phyloP scores from a whole-genome alignment of 306 rosid species.

The Quercus bicolor region DNA sequence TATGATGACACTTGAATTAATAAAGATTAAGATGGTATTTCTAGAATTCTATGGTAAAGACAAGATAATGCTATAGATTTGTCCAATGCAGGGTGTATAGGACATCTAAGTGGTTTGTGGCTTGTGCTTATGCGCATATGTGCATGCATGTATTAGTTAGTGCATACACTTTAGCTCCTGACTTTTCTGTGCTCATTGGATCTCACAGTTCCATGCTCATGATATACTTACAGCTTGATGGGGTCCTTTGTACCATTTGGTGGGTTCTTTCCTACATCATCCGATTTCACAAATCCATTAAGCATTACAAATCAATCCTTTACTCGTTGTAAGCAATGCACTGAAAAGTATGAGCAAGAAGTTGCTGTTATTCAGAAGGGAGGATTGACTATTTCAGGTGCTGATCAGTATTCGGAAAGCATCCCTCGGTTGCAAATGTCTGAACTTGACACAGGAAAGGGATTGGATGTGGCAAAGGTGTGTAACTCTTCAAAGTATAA shows the following conservation, averaged over 20 bases:
- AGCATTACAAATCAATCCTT: constrained; percentile 35
- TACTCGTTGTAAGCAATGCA: constrained; percentile 59
- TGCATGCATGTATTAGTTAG: constrained; percentile 14
- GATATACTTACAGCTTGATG: constrained; percentile 79
- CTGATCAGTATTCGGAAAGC: constrained; percentile 35
- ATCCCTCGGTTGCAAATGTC: constrained; percentile 56
- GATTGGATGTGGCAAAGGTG: constrained; percentile 66
- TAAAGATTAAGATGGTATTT: background rate
- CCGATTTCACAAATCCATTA: constrained; percentile 45
- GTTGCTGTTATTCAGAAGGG: constrained; percentile 52
- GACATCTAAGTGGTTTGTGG: background rate
- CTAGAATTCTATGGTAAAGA: background rate
- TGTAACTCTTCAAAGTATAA: constrained; percentile 31
- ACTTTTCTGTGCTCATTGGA: constrained; percentile 44
- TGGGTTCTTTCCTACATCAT: constrained; percentile 72
- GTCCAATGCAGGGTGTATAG: background rate
- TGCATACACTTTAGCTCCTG: constrained; percentile 35
- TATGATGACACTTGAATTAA: background rate
- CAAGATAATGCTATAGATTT: background rate
- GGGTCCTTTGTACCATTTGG: constrained; percentile 96
- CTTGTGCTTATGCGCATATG: background rate
- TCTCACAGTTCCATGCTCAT: constrained; percentile 54
- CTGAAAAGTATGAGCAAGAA: constrained; percentile 78
- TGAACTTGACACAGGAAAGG: constrained; percentile 49
- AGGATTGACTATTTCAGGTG: constrained; percentile 34